Base-by-base conservation (phyloP, 2,329 filamentous ascomycete genomes). In the Aspergillus sergii region DNA sequence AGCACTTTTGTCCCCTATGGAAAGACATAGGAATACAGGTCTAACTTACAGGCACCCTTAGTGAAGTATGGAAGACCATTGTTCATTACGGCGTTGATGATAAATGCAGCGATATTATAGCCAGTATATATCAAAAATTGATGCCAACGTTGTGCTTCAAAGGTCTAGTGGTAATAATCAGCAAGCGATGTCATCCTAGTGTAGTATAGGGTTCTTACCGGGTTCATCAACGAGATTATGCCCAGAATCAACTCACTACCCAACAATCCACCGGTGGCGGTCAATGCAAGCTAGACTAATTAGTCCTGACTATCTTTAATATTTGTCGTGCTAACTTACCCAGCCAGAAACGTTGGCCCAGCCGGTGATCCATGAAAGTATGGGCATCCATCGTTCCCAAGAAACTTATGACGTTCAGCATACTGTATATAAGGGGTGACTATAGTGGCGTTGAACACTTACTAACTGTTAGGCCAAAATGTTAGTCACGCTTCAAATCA, bases 91-190 rank as follows among this genome's bases (percentile, higher is more conserved):
- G 87, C 85, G 66, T 92, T 92, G 75, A 91, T 79, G 55, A 85
- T 61, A 63, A 91, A 86, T 3, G 87, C 87, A 19, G 85, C 76
- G 26, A 88, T 62, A 7, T 86, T 89, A 72, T 88, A 89, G 8
- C 76, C 88, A 51, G 90, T 83, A 75, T 92, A 92, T 55, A 92
- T 88, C 32, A 92, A 79, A 75, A 92, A 92, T 67, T 91, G 88
- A 69, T 93, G 89, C 88, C 89, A 92, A 4, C 85, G 71, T 71
- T 89, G 76, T 2, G 85, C 64, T 26, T 82, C 79, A 71, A 89
- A 92, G 57, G 51, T 50, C 75, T 69, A 58, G 14, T 71, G 12
- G 11, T 16, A 19, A n/a, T 2, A n/a, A 10, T 61, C 2, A 59
- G 39, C 5, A 32, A 23, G 30, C 1, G 10, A 28, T 3, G 23